These are phyloP conservation scores for Cupressus sempervirens DNA, from an alignment of 75 land plant species.

Conservation along the genomic window DNA sequence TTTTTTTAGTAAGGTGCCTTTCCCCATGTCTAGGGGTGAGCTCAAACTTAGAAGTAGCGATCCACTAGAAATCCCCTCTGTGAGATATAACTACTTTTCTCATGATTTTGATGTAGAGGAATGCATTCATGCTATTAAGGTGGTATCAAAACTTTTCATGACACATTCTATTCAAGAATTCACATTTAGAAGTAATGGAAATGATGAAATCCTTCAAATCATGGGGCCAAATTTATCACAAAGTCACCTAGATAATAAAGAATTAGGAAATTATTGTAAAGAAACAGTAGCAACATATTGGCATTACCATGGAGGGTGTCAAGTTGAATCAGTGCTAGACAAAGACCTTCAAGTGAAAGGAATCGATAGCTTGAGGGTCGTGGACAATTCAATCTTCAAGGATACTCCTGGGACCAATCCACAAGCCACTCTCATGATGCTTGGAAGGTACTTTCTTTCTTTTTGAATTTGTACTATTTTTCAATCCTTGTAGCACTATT, in stretches of 20 bases:
- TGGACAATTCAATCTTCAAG: constrained; percentile 56
- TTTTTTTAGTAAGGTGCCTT: not conserved
- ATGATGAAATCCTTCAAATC: not conserved
- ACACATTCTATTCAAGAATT: constrained; percentile 38
- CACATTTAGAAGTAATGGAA: constrained; percentile 19
- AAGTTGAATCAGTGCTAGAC: constrained; percentile 39
- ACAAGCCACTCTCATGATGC: constrained; percentile 76
- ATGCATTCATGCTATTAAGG: constrained; percentile 48
- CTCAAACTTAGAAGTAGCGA: not conserved
- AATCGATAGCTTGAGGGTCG: constrained; percentile 42
- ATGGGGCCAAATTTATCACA: constrained; percentile 18
- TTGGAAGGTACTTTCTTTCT: constrained; percentile 42
- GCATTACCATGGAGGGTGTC: constrained; percentile 72
- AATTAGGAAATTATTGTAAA: constrained; percentile 46
- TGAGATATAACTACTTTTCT: not conserved
- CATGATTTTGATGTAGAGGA: constrained; percentile 48
- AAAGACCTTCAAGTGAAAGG: constrained; percentile 37
- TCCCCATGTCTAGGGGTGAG: not conserved
- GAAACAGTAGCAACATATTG: constrained; percentile 52
- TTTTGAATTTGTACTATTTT: too few relatives aligned
- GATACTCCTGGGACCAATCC: constrained; percentile 64
- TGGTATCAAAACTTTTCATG: constrained; percentile 28
- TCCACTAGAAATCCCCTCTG: not conserved
- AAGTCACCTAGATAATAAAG: constrained; percentile 16
- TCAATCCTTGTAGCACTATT: not conserved